Conservation (phyloP, 306 rosid genomes). For the Sesbania bispinosa region DNA sequence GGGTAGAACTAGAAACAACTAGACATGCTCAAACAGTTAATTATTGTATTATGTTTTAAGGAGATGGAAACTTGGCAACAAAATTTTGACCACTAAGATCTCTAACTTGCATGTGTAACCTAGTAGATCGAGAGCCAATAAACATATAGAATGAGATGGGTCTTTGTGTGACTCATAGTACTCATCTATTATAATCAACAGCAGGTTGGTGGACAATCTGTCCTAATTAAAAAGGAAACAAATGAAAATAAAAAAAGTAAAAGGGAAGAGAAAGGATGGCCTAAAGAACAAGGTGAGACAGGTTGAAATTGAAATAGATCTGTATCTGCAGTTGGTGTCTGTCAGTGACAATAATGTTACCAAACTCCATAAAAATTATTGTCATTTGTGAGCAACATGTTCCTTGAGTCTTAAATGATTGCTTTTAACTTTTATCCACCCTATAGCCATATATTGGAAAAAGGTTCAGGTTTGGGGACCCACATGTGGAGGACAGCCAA, state of each 20-base stretch:
- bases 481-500: conserved; percentile 60
- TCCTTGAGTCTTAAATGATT: conserved; percentile 2
- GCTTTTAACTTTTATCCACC: conserved; percentile 33
- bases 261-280: neutral
- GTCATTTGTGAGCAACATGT: neutral
- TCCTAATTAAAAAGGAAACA: conserved; percentile 2
- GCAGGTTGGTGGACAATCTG: conserved; percentile 4
- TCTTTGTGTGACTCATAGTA: neutral
- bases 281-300: conserved; percentile 2
- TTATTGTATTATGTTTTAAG: no score
- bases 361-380: neutral
- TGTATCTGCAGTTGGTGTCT: conserved; percentile 10
- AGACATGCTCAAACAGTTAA: no score
- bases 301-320: neutral
- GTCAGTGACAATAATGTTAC: conserved; percentile 17
- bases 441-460: conserved; percentile 18
- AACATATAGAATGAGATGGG: neutral
- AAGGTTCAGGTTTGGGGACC: conserved; percentile 23
- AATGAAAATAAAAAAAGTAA: neutral
- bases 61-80: no score
- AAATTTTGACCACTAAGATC: no score
- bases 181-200: neutral
- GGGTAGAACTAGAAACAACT: no score
- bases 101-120: neutral
- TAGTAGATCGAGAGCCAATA: neutral